Base-by-base conservation (phyloP, 495 filamentous ascomycete species). In the Daldinia decipiens region DNA sequence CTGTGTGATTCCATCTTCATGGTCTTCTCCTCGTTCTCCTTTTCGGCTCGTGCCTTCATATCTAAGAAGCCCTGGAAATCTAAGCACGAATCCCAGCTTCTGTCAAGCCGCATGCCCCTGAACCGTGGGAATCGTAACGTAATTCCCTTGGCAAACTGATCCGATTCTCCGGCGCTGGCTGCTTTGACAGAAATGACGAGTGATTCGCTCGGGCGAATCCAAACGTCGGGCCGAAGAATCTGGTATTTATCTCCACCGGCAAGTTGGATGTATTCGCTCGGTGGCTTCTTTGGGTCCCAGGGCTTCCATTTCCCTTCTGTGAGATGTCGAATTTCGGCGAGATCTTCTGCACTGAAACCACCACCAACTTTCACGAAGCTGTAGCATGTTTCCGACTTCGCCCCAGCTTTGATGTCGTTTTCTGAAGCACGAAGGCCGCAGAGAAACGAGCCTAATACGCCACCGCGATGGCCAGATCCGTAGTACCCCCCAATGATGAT, bases 361-460 rank as follows among this genome's bases (percentile, higher is more conserved):
- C 96, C 95, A 39, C 95, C 95, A 24, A 98, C 95, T 79, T 97
- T 98, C 82, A 93, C 95, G 79, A 99, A 97, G 15, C 92, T 96
- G 77, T 90, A 92, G 74, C 89, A 97, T 76, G 93, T 93, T 81
- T 90, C 88, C 13, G 87, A 82, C 67, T 87, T 87, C 40, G 83
- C 79, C 34, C 78, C 80, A 17, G 80, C 82, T 19, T 80, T 73
- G 19, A 91, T 84, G 13, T 90, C 82, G 67, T 88, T 87, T 70
- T 93, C 86, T 59, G 94, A 89, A 1, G 92, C 88, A 19, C 93
- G 86, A 21, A 99, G 79, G 1, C 93, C 95, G 73, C 95, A 97
- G 39, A 99, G 79, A 74, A 96, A 99, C 60, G 90, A 94, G 1
- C 93, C 91, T 12, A 98, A 81, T 27, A 78, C 87, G 51, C 94